phyloP scores from a whole-genome alignment of 768 basidiomycete genomes.

The Ephemerocybe angulata region DNA sequence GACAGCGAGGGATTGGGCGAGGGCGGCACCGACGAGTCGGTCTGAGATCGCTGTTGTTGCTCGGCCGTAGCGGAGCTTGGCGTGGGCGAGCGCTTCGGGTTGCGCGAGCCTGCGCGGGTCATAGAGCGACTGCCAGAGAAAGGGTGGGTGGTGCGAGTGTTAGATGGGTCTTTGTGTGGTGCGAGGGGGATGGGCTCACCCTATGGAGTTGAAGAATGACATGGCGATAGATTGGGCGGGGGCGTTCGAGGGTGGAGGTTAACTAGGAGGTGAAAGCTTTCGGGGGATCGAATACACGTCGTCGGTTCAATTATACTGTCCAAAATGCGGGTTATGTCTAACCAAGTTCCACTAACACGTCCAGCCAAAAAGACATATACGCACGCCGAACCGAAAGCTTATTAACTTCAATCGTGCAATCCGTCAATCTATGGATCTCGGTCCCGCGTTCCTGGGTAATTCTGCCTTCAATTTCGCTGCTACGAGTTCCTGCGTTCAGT shows the following conservation, averaged over 20 bases:
- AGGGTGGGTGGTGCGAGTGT: conserved; percentile 7
- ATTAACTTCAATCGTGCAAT: too few species aligned
- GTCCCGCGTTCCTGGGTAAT: too few species aligned
- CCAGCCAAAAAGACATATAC: too few species aligned
- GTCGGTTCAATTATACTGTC: too few species aligned
- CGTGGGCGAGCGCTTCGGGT: conserved; percentile 69
- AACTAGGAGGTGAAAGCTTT: background rate
- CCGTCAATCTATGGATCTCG: too few species aligned
- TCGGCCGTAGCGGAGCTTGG: conserved; percentile 57
- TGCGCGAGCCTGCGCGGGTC: conserved; percentile 59
- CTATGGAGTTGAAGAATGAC: conserved; percentile 83
- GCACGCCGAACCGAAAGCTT: too few species aligned
- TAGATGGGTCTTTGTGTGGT: background rate
- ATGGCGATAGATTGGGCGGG: conserved; percentile 33
- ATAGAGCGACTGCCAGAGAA: conserved; percentile 77
- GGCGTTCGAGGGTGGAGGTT: background rate
- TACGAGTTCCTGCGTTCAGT: too few species aligned
- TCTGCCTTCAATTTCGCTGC: too few species aligned
- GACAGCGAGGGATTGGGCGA: conserved; percentile 38
- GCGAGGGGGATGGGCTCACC: conserved; percentile 41
- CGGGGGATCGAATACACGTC: too few species aligned
- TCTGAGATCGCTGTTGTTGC: background rate
- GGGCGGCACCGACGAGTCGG: conserved; percentile 18
- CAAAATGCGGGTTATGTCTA: too few species aligned
- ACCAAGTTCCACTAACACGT: too few species aligned